Evolutionary conservation across 208 protist species (phyloP), one percentile per base, ranked within the genome.

Genomic region (Tritrichomonas foetus): DNA sequence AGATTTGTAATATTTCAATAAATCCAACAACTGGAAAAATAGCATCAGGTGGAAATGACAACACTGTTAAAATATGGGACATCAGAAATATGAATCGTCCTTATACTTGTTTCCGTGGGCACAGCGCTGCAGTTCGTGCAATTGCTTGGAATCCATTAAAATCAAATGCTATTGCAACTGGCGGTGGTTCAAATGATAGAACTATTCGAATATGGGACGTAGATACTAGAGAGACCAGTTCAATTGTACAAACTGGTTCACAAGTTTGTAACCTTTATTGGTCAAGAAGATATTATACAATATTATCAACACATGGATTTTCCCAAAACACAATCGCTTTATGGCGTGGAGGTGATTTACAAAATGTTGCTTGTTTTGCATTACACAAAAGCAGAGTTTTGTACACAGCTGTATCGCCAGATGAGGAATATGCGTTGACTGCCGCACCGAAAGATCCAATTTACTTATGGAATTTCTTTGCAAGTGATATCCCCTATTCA

Each of bases 201-300:
- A 53, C 41, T 33, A 84, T 84, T 53, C 49, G 36, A 84, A 53
- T 84, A 14, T 84, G 74, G 74, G 53, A 84, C 16, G 11, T 27
- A 20, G 5, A 53, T 14, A 84, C 1, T 53, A 13, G 74, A 53
- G 74, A 84, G 33, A 53, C 36, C 3, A 20, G 27, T 53, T 53
- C 25, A 33, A 53, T 1, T 53, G 25, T 84, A 13, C 3, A 84
- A 3, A 84, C 74, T 13, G 44, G 44, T 84, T 84, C 74, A 33
- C 74, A 84, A 30, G 74, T 84, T 49, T 84, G 74, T 25, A 84
- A 84, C 41, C 25, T 84, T n/a, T 84, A 39, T 30, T 84, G 74
- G 74, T 53, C 49, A 53, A 20, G 22, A 5, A 20, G 25, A 8
- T 84, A 84, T 25, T 33, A 84, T 53, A 44, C 49, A 53, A 84